Evolutionary conservation across 441 rosid species (phyloP), one percentile per base, ranked within the genome.

Genomic region (Kokia cookei): DNA sequence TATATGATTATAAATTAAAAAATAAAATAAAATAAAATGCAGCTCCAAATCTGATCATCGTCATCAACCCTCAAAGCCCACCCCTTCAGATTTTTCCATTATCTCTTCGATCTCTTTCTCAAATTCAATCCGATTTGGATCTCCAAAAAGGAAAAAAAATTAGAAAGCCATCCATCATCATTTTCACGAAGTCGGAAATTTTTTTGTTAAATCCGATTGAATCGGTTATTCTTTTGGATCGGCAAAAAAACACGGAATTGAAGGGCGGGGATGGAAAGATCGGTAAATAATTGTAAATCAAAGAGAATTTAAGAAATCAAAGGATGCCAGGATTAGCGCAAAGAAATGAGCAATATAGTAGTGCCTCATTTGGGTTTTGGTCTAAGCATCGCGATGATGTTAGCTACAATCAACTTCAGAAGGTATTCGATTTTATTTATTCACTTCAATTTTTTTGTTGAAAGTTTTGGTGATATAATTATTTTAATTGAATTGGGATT

Each of bases 291-390:
- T 32, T 37, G 68, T 51, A 77, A 85, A 80, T 54, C 63, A 45
- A 72, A 37, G 66, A 83, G 78, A 69, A 75, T 76, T 74, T 73
- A 48, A 55, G 53, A 40, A 53, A 63, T 40, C 10, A 75, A 85
- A 80, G 65, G 84, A 92, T 90, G 97, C 91, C 93, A 22, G 92
- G 92, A 86, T 84, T 89, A 79, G 85, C 95, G 58, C 84, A 83
- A 83, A 82, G 89, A 76, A 87, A 87, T 84, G 94, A 88, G 64
- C 94, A 86, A 75, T 86, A 84, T 80, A 43, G 83, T 78, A 87
- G 82, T 84, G 87, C 82, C 9, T 73, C 89, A 64, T 88, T 83
- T 82, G 93, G 91, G 32, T 91, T 93, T 84, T 94, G 99, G 99
- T 86, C 93, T 27, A 90, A 84, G 77, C 87, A 91, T 59, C 82